Conservation (phyloP, 768 basidiomycete species). For the Termitomyces sp. region DNA sequence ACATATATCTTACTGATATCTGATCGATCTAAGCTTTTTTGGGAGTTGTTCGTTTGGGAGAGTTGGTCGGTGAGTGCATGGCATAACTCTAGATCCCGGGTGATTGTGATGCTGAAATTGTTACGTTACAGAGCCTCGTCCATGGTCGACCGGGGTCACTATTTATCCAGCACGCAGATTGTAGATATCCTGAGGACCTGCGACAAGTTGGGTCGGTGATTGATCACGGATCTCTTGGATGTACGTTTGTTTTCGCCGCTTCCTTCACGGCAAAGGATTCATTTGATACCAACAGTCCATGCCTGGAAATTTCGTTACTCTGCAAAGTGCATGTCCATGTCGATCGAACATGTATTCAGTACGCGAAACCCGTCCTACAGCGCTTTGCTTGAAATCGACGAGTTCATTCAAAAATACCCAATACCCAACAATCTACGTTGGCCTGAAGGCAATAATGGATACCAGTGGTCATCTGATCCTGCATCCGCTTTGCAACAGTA, state of each 20-base stretch:
- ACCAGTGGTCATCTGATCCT: conserved; percentile 38
- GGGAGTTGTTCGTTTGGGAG: conserved; percentile 52
- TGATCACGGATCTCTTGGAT: conserved; percentile 38
- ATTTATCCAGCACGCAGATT: conserved; percentile 46
- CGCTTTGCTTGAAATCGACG: conserved; percentile 46
- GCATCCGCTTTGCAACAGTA: conserved; percentile 44
- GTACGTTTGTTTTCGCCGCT: conserved; percentile 29
- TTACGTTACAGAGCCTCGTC: conserved; percentile 35
- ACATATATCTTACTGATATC: neutral
- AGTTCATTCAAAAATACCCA: conserved; percentile 47
- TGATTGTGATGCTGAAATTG: neutral
- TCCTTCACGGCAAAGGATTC: neutral
- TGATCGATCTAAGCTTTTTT: conserved; percentile 36
- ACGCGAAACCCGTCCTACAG: conserved; percentile 37
- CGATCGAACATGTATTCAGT: conserved; percentile 41
- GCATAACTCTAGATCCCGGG: neutral
- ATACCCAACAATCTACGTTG: conserved; percentile 42
- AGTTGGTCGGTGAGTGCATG: conserved; percentile 39
- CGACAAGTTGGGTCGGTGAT: conserved; percentile 26
- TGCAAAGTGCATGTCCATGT: conserved; percentile 40
- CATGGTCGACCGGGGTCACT: conserved; percentile 50
- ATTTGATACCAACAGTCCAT: conserved; percentile 28
- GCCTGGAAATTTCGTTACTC: conserved; percentile 45
- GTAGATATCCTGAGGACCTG: conserved; percentile 47
- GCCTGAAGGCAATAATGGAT: conserved; percentile 29